Evolutionary conservation across 2,329 filamentous ascomycete species (phyloP), one percentile per base, ranked within the genome.

Genomic region (Aaosphaeria arxii): DNA sequence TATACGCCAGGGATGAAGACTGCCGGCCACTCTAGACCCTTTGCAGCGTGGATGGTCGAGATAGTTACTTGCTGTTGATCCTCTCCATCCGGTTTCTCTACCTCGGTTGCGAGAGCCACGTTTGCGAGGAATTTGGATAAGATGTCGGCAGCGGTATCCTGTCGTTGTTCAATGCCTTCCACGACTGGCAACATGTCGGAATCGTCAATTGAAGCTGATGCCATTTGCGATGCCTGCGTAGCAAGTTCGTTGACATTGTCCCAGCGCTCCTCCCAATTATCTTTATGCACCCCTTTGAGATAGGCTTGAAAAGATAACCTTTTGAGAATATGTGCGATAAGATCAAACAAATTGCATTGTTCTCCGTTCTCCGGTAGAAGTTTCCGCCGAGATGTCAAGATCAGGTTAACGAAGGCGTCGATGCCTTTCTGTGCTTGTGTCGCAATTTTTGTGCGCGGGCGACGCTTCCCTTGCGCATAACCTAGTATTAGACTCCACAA

Each of bases 1-100:
- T 95, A 96, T 29, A 90, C 87, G 1, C 88, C 89, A 5, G 94
- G 91, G 11, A 97, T 85, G 67, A 97, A 97, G 1, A 97, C 90
- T 1, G 96, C 80, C 0, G 92, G 92, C 94, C 94, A 99, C 68
- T 99, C 92, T 1, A 99, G 77, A 3, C 92, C 92, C 70, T 99
- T 99, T 3, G 92, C 90, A 0, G 91, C 91, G 66, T 99, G 92
- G 7, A 99, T 96, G 0, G 92, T 99, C 5, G 91, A 96, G 28
- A 99, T 89, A 0, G 91, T 96, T 17, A 97, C 83, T 57, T 88
- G 78, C 1, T 70, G 80, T 30, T 76, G 76, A 45, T 81, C 78
- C 24, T 77, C 76, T 2, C 79, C 77, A 3, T 81, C 77, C 7
- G 82, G 78, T 28, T 84, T 80, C 13, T 89, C 85, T 0, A 86